These are phyloP conservation scores for Neopestalotiopsis sp. DNA, from an alignment of 2,329 filamentous ascomycete species.

Conservation along the genomic window DNA sequence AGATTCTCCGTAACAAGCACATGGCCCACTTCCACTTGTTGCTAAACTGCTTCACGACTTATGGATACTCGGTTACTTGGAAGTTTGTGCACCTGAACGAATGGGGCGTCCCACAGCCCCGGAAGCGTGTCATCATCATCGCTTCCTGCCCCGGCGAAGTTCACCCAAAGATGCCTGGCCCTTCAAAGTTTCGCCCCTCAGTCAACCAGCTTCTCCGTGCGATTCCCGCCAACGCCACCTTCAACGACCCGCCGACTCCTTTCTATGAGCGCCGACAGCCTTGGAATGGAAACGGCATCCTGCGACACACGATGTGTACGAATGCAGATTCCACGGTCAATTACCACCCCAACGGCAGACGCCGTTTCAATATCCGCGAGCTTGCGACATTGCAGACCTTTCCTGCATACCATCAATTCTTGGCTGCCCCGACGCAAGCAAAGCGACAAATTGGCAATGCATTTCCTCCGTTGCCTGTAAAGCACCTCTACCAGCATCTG, in stretches of 20 bases:
- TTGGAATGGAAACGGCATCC: constrained; percentile 49
- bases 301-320: constrained; percentile 66
- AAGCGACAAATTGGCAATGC: constrained; percentile 77
- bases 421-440: constrained; percentile 39
- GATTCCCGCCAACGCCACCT: constrained; percentile 30
- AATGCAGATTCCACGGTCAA: constrained; percentile 55
- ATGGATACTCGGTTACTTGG: constrained; percentile 74
- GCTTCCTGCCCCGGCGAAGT: constrained; percentile 69
- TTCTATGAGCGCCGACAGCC: constrained; percentile 33
- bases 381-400: constrained; percentile 73
- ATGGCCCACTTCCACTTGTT: constrained; percentile 59
- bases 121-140: constrained; percentile 59
- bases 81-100: constrained; percentile 56
- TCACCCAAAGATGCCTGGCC: constrained; percentile 66
- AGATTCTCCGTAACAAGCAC: constrained; percentile 55
- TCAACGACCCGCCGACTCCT: constrained; percentile 42
- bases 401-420: constrained; percentile 62
- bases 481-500: constrained; percentile 51
- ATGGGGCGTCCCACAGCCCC: constrained; percentile 53
- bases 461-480: constrained; percentile 65
- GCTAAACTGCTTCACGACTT: constrained; percentile 64
- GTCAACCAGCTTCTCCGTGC: constrained; percentile 44
- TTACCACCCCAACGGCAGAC: constrained; percentile 66
- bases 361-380: constrained; percentile 70
- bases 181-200: constrained; percentile 59